phyloP scores from a whole-genome alignment of 2,329 filamentous ascomycete species.

The Aspergillus sp. region DNA sequence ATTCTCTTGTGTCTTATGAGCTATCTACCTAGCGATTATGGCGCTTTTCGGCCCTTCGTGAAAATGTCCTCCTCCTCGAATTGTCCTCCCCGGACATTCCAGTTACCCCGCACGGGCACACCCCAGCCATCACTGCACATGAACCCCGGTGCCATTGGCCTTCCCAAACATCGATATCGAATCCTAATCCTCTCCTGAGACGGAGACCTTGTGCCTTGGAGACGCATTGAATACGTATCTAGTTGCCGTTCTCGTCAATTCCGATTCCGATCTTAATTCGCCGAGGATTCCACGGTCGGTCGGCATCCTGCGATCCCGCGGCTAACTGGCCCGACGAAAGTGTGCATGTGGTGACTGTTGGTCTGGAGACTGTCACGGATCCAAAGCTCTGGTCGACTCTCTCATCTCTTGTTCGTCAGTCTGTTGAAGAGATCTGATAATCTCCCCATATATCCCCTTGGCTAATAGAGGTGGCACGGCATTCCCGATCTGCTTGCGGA shows the following conservation, averaged over 20 bases:
- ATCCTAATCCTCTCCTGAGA: not conserved
- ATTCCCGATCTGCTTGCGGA: slow-evolving; percentile 73
- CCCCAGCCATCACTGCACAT: not conserved
- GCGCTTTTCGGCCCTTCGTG: slow-evolving; percentile 13
- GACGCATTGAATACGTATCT: not conserved
- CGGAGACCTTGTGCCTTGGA: not conserved
- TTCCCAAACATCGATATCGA: not conserved
- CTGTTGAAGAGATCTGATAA: slow-evolving; percentile 41
- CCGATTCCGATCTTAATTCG: not conserved
- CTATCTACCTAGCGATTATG: not conserved
- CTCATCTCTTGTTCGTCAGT: slow-evolving; percentile 39
- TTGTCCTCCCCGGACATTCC: not conserved
- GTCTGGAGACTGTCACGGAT: not conserved
- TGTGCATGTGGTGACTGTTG: slow-evolving; percentile 1
- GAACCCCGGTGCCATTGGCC: not conserved
- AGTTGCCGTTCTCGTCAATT: not conserved
- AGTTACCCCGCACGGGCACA: slow-evolving; percentile 11
- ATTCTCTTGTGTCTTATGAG: not conserved
- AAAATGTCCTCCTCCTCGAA: not conserved
- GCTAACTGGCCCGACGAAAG: not conserved
- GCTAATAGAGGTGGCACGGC: slow-evolving; percentile 68
- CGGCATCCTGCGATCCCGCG: slow-evolving; percentile 14
- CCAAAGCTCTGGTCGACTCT: not conserved
- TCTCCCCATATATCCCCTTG: slow-evolving; percentile 42
- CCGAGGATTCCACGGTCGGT: slow-evolving; percentile 18